Evolutionary conservation across 495 filamentous ascomycete species (phyloP), one percentile per base, ranked within the genome.

Genomic region (Letharia columbiana): DNA sequence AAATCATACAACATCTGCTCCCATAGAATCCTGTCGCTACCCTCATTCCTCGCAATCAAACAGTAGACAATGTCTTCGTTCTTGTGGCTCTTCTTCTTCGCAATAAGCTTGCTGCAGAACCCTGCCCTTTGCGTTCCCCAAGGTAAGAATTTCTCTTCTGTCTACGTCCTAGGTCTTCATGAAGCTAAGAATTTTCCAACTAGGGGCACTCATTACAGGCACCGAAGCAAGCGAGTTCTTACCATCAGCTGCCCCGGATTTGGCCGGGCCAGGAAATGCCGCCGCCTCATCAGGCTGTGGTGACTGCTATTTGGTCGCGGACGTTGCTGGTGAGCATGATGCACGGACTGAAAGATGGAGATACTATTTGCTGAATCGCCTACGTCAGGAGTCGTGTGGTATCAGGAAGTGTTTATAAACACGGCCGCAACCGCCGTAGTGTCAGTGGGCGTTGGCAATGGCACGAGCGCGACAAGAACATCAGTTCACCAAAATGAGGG

Each of bases 351-450:
- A 8, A 8, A 37, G 10, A 35, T 17, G 33, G 31, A 37, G 15
- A 57, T 37, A 4, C 12, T 5, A 37, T 57, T 28, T 37, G 31
- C 54, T 57, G 33, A 57, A 57, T 37, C 2, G 54, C 54, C 4
- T 57, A 18, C 54, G 1, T 37, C 8, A 54, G 63, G 63, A 37
- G 56, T 70, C 7, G 68, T 72, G 33, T 72, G 70, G 70, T 72
- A 72, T 41, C 66, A 63, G 10, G 65, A 68, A 61, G 68, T 72
- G 13, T 72, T 72, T 28, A 33, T 72, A 61, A 67, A 72, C 37
- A 70, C 65, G 37, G 70, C 68, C 31, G 68, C 70, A 23, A 70
- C 70, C 10, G 61, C 45, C 28, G 9, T 70, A n/a, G 60, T 66
- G 20, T 63, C 56, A 28, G 64, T 70, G 8, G 66, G 59, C 33